Evolutionary conservation across 2,329 filamentous ascomycete species (phyloP).

Genomic region (Venturia carpophila): DNA sequence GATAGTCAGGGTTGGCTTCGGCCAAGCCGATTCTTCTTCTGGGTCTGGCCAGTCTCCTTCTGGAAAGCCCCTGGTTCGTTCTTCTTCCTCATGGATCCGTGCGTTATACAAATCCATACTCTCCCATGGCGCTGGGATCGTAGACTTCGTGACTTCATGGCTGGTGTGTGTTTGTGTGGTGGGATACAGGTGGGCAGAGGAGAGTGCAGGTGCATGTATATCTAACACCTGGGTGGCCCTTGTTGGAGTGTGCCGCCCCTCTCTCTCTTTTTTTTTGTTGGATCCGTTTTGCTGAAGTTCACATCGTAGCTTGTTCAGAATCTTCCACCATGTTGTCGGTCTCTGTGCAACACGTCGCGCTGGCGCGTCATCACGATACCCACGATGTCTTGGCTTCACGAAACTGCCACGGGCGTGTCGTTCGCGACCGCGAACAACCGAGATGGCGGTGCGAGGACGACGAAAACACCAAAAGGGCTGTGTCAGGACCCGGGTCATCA

Average conservation of each 20-base stretch:
- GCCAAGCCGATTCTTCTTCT: background rate
- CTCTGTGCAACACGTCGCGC: background rate
- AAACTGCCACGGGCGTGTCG: background rate
- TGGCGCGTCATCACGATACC: background rate
- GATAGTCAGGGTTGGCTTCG: background rate
- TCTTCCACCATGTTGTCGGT: background rate
- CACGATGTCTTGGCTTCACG: background rate
- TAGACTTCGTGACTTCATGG: background rate
- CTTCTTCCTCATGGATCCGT: background rate
- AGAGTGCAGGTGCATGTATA: background rate
- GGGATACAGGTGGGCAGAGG: background rate
- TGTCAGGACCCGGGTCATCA: background rate
- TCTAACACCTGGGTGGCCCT: background rate
- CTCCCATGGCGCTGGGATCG: slow-evolving; percentile 8
- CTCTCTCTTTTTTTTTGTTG: no score
- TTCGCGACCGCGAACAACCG: background rate
- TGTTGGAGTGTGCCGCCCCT: no score
- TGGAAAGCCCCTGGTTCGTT: background rate
- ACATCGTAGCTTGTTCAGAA: background rate
- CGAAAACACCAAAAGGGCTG: background rate
- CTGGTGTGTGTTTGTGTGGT: background rate
- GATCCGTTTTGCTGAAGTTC: background rate
- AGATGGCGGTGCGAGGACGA: background rate
- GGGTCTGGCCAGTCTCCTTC: background rate
- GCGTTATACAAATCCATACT: background rate